Evolutionary conservation across 1,139 yeast genomes (phyloP).

Genomic region (Candida sanyaensis): DNA sequence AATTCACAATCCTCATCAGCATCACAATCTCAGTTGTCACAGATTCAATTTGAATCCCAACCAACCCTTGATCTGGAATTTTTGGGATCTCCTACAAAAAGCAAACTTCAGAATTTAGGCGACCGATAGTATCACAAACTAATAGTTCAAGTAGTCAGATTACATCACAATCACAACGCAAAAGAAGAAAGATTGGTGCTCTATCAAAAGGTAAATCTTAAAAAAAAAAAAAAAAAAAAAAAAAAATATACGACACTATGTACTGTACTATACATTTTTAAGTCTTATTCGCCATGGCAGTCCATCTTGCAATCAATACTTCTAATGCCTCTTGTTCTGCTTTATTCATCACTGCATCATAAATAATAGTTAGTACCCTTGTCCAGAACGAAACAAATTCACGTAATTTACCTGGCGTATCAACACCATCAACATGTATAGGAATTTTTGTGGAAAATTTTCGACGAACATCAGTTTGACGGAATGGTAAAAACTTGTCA

Average conservation of each 20-base stretch:
- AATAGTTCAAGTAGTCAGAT: background rate
- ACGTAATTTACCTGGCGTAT: slow-evolving; percentile 23
- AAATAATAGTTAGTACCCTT: slow-evolving; percentile 41
- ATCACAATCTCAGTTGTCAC: background rate
- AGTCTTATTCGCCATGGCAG: slow-evolving; percentile 16
- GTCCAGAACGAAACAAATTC: slow-evolving; percentile 57
- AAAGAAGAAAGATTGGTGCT: slow-evolving; percentile 15
- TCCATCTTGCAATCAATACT: slow-evolving; percentile 45
- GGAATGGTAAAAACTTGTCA: slow-evolving; percentile 26
- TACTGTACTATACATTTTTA: background rate
- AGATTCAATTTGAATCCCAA: background rate
- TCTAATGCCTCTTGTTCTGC: slow-evolving; percentile 41
- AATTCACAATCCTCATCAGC: background rate
- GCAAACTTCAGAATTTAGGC: background rate
- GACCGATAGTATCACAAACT: background rate
- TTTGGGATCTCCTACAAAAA: background rate
- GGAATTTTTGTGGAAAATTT: slow-evolving; percentile 23
- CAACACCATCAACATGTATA: slow-evolving; percentile 29
- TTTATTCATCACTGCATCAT: slow-evolving; percentile 36
- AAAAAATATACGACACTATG: background rate
- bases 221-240: no score
- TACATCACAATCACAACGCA: slow-evolving; percentile 8
- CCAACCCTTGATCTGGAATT: background rate
- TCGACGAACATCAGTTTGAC: slow-evolving; percentile 19
- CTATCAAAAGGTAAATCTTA: slow-evolving; percentile 6